Evolutionary conservation across 305 asterid species (phyloP), one percentile per base, ranked within the genome.

Genomic region (Fraxinus nigra): DNA sequence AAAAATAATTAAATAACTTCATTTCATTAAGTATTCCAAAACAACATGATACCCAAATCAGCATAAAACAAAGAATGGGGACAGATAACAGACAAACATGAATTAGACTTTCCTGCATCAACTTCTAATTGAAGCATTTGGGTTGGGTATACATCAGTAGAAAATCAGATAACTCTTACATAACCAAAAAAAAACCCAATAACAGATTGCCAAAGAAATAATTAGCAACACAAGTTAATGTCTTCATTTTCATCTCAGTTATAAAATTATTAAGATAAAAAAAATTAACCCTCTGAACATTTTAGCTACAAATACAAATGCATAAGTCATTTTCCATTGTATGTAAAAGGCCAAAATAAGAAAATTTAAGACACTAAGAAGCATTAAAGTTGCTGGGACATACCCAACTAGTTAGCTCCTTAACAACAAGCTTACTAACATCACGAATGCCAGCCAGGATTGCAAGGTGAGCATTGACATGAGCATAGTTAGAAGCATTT

Each of bases 391-490:
- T 32, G 35, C 51, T 26, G 37, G 46, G 65, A 20, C 97, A 76
- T 97, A 97, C 99, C 99, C 99, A 97, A 80, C 97, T 92, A 86
- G 99, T 97, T 84, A 97, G 95, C 96, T 97, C 99, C 91, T 97
- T 97, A 51, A 93, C 97, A 65, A 97, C 94, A 87, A 93, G 98
- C 91, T 95, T 95, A 94, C 97, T 95, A 86, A 93, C 99, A 91
- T 97, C 99, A 90, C 97, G 98, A 85, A 92, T 89, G 56, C 94
- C 92, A 76, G 94, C 88, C 88, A 97, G 85, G 85, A 97, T 92
- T 54, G 95, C 90, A 85, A 97, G 97, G 84, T 97, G 97, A 69
- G 98, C 93, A 84, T 85, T 89, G 37, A 93, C 90, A 84, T 91
- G 97, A 26, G 93, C 93, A 85, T 59, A 80, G 81, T 90, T 95